Evolutionary conservation across 23 red algal species (phyloP), one percentile per base, ranked within the genome.

Genomic region (Gracilaria caudata): DNA sequence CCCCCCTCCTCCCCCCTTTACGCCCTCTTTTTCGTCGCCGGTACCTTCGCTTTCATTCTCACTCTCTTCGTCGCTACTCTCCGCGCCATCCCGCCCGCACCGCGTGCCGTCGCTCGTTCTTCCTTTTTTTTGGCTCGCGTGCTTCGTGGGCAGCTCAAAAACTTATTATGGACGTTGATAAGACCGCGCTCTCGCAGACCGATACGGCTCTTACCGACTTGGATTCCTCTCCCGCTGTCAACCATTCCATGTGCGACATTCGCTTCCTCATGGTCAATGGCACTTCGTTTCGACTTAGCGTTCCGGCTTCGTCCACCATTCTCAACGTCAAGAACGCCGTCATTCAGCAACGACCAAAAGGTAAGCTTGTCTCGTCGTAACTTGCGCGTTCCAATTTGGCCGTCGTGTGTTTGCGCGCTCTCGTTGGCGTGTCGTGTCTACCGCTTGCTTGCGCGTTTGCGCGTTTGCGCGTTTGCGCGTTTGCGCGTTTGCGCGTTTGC

Each of bases 221-320:
- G 4, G 68, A 73, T 21, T 73, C 68, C 35, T 73, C 68, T 34
- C 68, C 68, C 36, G 68, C 68, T 21, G 35, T 73, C 37, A 40
- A 73, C 16, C 35, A 73, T 35, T 73, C 76, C 54, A 54, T 55
- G 32, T 90, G 86, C 61, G 61, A 80, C 37, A 70, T 90, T 11
- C 86, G 86, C 16, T 90, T 90, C 36, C 77, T 90, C 25, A 68
- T 90, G 57, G 64, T 90, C 64, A 81, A 90, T 58, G 86, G 86
- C 44, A 74, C 77, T 7, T 90, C 86, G 9, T 90, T 90, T 56
- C 86, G 66, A 12, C 63, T 90, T 33, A 35, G n/a, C 55, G 21
- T 81, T 34, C 77, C 86, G 19, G 43, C 74, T 2, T 58, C 75
- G 29, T 65, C 86, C 43, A 70, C 86, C 60, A 72, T 90, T 20